Percentiles rank a stretch among this genome's conserved stretches.
Conservation (phyloP, 805 yeast species). For the Yarrowia deformans region DNA sequence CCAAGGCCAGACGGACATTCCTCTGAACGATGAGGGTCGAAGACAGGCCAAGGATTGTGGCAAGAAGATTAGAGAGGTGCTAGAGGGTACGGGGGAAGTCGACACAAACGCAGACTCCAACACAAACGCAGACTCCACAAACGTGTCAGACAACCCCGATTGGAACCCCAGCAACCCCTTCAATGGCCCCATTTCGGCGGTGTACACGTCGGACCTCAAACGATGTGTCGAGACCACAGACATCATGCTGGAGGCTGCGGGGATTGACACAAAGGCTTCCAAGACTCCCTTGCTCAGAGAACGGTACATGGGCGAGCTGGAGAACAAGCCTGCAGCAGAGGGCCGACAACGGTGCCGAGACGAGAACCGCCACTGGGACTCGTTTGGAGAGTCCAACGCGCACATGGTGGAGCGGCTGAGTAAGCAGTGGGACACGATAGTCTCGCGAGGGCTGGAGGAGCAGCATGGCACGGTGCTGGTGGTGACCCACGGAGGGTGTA, state of each 20-base stretch:
- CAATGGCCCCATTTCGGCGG: slow-evolving; percentile 42
- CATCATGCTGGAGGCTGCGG: slow-evolving; percentile 49
- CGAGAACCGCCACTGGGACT: slow-evolving; percentile 66
- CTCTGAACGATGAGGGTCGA: slow-evolving; percentile 66
- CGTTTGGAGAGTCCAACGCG: slow-evolving; percentile 66
- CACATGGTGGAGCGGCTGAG: slow-evolving; percentile 58
- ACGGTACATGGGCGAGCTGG: slow-evolving; percentile 77
- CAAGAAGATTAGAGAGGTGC: slow-evolving; percentile 44
- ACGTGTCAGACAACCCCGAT: not conserved
- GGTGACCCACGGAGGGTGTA: slow-evolving; percentile 84
- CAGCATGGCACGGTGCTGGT: slow-evolving; percentile 55
- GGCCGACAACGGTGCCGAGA: slow-evolving; percentile 61
- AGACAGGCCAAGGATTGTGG: slow-evolving; percentile 69
- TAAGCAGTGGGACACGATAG: slow-evolving; percentile 54
- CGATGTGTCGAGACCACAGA: slow-evolving; percentile 59
- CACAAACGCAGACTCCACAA: not conserved
- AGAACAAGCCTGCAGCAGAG: slow-evolving; percentile 73
- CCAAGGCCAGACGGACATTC: slow-evolving; percentile 78
- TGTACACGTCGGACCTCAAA: slow-evolving; percentile 60
- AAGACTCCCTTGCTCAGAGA: slow-evolving; percentile 62
- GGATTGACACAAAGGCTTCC: slow-evolving; percentile 45
- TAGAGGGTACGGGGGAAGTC: slow-evolving; percentile 44
- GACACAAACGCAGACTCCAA: slow-evolving; percentile 49
- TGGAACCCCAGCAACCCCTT: slow-evolving; percentile 51
- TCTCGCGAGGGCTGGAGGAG: slow-evolving; percentile 52